These are phyloP conservation scores for Chloranthus sessilifolius DNA, from an alignment of 164 flowering plant genomes.

Conservation along the genomic window DNA sequence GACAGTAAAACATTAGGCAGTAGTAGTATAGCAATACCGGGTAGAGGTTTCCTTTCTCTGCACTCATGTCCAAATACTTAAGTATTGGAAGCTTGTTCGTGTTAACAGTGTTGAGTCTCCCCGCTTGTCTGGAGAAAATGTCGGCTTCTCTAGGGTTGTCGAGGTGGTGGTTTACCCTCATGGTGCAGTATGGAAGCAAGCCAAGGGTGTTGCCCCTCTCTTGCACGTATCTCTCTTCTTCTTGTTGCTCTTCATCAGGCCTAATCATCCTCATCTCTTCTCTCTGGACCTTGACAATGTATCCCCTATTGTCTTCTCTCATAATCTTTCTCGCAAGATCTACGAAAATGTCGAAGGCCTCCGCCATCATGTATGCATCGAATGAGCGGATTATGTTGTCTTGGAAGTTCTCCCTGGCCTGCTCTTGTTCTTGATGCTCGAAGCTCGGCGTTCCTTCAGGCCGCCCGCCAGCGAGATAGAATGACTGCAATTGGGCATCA, in stretches of 20 bases:
- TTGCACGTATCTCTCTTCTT: not conserved
- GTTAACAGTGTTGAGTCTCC: slow-evolving; percentile 26
- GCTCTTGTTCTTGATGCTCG: slow-evolving; percentile 4
- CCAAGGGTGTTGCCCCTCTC: slow-evolving; percentile 27
- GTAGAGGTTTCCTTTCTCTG: slow-evolving; percentile 32
- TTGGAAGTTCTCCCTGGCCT: slow-evolving; percentile 6
- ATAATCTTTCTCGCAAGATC: slow-evolving; percentile 22
- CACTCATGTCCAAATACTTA: slow-evolving; percentile 30
- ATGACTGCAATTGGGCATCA: slow-evolving; percentile 30
- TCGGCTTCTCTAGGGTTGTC: slow-evolving; percentile 21
- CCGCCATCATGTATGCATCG: slow-evolving; percentile 26
- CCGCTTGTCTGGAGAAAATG: slow-evolving; percentile 24
- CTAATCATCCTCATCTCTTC: slow-evolving; percentile 15
- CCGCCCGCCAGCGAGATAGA: slow-evolving; percentile 33
- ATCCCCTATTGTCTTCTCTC: slow-evolving; percentile 18
- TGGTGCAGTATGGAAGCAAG: slow-evolving; percentile 35
- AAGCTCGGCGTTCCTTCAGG: too few relatives aligned
- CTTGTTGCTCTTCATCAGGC: slow-evolving; percentile 24
- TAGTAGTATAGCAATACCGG: too few relatives aligned
- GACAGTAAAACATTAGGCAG: too few relatives aligned
- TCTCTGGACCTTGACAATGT: slow-evolving; percentile 22
- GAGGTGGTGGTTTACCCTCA: slow-evolving; percentile 24
- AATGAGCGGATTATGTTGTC: slow-evolving; percentile 28
- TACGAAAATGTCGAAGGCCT: slow-evolving; percentile 22
- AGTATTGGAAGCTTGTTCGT: slow-evolving; percentile 37